phyloP scores from a whole-genome alignment of 352 stramenopile genomes.

The Phytophthora aleatoria region DNA sequence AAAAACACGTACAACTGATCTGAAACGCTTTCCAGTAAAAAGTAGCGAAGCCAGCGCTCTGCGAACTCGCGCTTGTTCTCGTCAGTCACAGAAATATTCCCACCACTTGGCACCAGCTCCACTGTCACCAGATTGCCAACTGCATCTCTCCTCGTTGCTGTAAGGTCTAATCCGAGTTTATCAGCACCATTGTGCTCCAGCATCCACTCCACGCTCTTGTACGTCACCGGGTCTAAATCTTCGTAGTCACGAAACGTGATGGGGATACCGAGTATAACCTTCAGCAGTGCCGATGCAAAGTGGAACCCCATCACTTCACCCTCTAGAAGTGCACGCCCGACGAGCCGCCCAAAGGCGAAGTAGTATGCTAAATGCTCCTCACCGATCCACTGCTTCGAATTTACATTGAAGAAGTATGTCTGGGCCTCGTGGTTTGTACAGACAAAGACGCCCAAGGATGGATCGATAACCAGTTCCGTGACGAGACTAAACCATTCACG shows the following conservation, averaged over 20 bases:
- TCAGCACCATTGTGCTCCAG: conserved; percentile 45
- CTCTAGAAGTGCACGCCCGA: conserved; percentile 72
- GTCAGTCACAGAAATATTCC: conserved; percentile 84
- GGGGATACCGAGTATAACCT: conserved; percentile 51
- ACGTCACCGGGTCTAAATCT: conserved; percentile 45
- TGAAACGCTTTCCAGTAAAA: conserved; percentile 89
- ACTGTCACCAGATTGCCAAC: conserved; percentile 28
- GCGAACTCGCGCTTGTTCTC: conserved; percentile 92
- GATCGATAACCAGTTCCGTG: conserved; percentile 46
- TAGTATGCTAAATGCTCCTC: conserved; percentile 50
- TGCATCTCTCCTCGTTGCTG: conserved; percentile 22
- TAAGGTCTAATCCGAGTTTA: conserved; percentile 51
- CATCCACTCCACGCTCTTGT: conserved; percentile 61
- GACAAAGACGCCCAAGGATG: conserved; percentile 42
- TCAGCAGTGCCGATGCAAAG: conserved; percentile 66
- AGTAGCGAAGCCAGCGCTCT: conserved; percentile 88
- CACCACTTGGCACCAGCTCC: conserved; percentile 47
- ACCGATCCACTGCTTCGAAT: conserved; percentile 35
- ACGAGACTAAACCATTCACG: conserved; percentile 82
- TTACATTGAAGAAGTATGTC: conserved; percentile 54
- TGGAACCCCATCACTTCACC: conserved; percentile 92
- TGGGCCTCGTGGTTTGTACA: conserved; percentile 52
- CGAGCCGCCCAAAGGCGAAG: conserved; percentile 48
- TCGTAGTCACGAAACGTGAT: conserved; percentile 51
- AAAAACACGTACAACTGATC: conserved; percentile 78